A percentile compares a stretch with the other conserved stretches of the same genome.
phyloP scores from a whole-genome alignment of 2,329 filamentous ascomycete genomes.

The Graphilbum sp. region DNA sequence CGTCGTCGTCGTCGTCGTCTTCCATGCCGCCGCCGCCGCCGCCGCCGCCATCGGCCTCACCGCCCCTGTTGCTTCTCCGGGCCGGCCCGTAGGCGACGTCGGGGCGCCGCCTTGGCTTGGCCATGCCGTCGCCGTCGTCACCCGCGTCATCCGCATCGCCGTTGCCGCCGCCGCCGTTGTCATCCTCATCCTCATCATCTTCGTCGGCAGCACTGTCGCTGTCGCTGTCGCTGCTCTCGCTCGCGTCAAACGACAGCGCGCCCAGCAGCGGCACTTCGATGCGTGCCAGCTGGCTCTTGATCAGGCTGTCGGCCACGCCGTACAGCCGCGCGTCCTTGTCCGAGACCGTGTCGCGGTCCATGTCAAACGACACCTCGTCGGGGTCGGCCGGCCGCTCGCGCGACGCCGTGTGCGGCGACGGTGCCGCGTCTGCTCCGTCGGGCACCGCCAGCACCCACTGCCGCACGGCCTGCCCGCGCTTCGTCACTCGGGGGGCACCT shows the following conservation, averaged over 20 bases:
- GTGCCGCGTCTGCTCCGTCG: conserved; percentile 12
- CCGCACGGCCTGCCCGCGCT: conserved; percentile 15
- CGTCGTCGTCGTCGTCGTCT: conserved; percentile 10
- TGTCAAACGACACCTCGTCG: conserved; percentile 23
- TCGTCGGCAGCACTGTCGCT: conserved; percentile 18
- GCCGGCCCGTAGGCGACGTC: not conserved
- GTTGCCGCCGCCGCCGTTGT: conserved; percentile 11
- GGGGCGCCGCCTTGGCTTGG: conserved; percentile 10
- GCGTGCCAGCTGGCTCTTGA: conserved; percentile 29
- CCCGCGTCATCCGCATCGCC: conserved; percentile 13
- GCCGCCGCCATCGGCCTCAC: not conserved
- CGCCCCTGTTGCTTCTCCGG: not conserved
- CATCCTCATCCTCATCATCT: conserved; percentile 12
- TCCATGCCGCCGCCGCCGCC: conserved; percentile 3
- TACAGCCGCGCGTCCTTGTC: conserved; percentile 28
- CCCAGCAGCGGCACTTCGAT: conserved; percentile 29
- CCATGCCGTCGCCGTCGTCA: conserved; percentile 13
- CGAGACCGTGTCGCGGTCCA: conserved; percentile 21
- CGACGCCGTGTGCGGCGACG: conserved; percentile 15
- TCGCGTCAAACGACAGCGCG: conserved; percentile 26
- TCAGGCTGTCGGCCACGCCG: conserved; percentile 27
- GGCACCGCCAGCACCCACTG: conserved; percentile 27
- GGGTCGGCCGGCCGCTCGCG: conserved; percentile 17
- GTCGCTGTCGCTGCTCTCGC: conserved; percentile 22
- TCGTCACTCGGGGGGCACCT: not conserved